phyloP scores from a whole-genome alignment of 2,329 filamentous ascomycete species.

The Pseudocercospora cruenta region DNA sequence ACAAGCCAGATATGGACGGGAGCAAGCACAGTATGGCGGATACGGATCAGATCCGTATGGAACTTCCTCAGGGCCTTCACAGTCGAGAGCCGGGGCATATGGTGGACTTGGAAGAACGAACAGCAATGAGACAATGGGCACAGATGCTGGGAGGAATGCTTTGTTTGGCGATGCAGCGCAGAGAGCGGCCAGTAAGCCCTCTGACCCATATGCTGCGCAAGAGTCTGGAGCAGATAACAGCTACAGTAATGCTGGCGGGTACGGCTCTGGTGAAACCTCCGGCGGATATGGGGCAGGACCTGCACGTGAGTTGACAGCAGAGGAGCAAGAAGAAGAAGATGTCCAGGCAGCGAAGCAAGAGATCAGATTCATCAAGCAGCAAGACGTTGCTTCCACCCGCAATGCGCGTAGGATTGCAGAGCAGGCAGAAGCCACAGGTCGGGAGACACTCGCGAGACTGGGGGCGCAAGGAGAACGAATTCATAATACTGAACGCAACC shows the following conservation, averaged over 20 bases:
- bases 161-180: constrained; percentile 65
- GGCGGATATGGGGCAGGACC: constrained; percentile 59
- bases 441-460: constrained; percentile 72
- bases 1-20: constrained; percentile 30
- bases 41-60: constrained; percentile 60
- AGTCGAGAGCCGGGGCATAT: constrained; percentile 55
- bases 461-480: constrained; percentile 79
- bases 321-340: constrained; percentile 75
- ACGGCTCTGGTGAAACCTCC: constrained; percentile 34
- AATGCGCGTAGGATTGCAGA: constrained; percentile 71
- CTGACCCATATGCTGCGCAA: constrained; percentile 38
- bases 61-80: constrained; percentile 21
- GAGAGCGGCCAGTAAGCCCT: constrained; percentile 52
- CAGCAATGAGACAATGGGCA: constrained; percentile 54
- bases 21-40: constrained; percentile 43
- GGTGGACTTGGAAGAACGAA: constrained; percentile 57
- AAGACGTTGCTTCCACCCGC: constrained; percentile 72
- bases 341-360: constrained; percentile 73
- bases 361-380: constrained; percentile 74
- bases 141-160: constrained; percentile 63
- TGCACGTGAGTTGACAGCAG: constrained; percentile 77
- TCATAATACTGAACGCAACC: constrained; percentile 79
- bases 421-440: constrained; percentile 71
- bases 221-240: constrained; percentile 35
- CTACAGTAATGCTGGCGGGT: constrained; percentile 39